phyloP scores from a whole-genome alignment of 768 basidiomycete genomes.

The Trametes sanguinea region DNA sequence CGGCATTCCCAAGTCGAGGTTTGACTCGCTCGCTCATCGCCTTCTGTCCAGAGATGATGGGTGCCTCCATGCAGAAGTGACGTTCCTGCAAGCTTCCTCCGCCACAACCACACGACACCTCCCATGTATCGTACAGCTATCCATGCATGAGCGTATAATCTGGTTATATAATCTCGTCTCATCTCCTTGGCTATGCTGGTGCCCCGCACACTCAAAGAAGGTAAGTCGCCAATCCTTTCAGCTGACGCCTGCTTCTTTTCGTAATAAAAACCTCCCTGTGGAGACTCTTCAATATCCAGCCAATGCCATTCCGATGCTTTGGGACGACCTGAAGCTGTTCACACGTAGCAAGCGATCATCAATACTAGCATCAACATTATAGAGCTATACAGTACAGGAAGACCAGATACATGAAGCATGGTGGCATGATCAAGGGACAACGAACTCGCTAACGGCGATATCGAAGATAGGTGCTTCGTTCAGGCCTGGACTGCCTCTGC shows the following conservation, averaged over 20 bases:
- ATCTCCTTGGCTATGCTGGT: too few relatives aligned
- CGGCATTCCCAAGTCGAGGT: background rate
- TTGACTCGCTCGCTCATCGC: background rate
- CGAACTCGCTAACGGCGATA: background rate
- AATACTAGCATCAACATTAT: background rate
- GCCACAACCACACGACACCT: background rate
- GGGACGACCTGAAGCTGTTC: too few relatives aligned
- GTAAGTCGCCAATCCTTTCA: too few relatives aligned
- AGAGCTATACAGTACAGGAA: background rate
- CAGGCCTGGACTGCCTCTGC: slow-evolving; percentile 20
- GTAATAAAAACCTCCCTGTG: too few relatives aligned
- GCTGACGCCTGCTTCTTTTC: too few relatives aligned
- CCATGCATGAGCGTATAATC: slow-evolving; percentile 17
- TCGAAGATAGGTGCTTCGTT: background rate
- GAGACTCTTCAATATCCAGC: too few relatives aligned
- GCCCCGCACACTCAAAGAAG: too few relatives aligned
- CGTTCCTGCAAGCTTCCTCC: background rate
- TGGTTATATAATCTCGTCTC: slow-evolving; percentile 10
- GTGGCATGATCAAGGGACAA: background rate
- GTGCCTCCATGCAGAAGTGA: slow-evolving; percentile 17
- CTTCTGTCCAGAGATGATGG: slow-evolving; percentile 22
- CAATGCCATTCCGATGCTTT: too few relatives aligned
- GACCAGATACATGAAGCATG: background rate
- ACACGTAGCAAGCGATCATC: background rate
- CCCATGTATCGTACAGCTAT: slow-evolving; percentile 14